Percentiles rank a stretch among this genome's conserved stretches.
These are phyloP conservation scores for Syzygium aqueum DNA, from an alignment of 345 rosid species.

Conservation along the genomic window DNA sequence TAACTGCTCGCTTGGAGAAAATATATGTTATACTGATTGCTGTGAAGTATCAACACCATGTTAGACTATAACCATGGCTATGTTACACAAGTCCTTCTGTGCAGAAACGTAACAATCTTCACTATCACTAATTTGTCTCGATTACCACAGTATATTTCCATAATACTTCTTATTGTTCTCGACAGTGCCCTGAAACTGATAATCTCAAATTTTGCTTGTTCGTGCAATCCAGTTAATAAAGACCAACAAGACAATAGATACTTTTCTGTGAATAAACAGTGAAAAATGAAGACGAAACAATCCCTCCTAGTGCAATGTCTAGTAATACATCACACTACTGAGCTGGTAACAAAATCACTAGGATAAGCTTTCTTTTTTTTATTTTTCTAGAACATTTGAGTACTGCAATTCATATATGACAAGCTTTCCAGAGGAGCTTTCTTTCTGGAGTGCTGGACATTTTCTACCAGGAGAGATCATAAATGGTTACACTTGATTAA, in stretches of 20 bases:
- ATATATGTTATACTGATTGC: background rate
- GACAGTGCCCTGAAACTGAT: background rate
- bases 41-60: background rate
- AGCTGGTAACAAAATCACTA: background rate
- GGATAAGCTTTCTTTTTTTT: background rate
- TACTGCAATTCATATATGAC: background rate
- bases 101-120: background rate
- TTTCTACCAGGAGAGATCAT: background rate
- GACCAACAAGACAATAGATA: background rate
- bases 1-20: background rate
- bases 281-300: background rate
- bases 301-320: background rate
- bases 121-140: background rate
- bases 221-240: background rate
- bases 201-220: background rate
- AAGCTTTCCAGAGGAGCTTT: background rate
- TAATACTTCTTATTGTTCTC: background rate
- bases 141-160: background rate
- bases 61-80: background rate
- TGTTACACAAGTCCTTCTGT: background rate
- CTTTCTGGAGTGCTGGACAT: background rate
- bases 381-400: background rate
- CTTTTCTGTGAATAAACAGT: background rate
- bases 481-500: background rate
- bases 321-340: background rate